Evolutionary conservation across 441 rosid genomes (phyloP).

Genomic region (Sinapis alba): DNA sequence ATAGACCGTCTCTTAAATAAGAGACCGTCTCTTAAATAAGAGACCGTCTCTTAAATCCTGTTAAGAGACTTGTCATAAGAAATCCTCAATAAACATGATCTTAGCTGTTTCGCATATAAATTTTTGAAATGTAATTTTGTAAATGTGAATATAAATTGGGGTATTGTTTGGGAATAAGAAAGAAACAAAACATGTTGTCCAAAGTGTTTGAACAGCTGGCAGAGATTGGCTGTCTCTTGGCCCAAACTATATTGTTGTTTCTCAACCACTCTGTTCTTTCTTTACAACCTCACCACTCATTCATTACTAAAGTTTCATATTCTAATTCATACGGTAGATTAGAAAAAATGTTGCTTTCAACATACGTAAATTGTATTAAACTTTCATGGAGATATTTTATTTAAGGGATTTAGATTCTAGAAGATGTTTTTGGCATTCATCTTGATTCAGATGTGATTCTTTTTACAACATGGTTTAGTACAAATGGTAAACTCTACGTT

Average conservation of each 20-base stretch:
- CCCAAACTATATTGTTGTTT: conserved; percentile 38
- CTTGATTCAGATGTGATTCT: neutral
- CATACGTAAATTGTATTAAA: neutral
- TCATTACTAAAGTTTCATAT: conserved; percentile 13
- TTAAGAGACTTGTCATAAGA: too few species aligned
- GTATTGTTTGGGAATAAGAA: conserved; percentile 11
- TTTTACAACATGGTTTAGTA: neutral
- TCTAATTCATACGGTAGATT: conserved; percentile 2
- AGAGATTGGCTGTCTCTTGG: conserved; percentile 30
- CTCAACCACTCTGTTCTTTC: conserved; percentile 38
- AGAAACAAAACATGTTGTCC: conserved; percentile 41
- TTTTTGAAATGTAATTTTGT: neutral
- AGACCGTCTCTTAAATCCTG: too few species aligned
- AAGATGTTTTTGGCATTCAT: neutral
- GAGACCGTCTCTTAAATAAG: too few species aligned
- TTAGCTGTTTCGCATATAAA: neutral
- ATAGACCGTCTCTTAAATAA: too few species aligned
- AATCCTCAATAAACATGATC: too few species aligned
- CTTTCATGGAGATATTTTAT: neutral
- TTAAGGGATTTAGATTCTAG: neutral
- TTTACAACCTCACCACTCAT: conserved; percentile 39
- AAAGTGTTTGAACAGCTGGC: conserved; percentile 35
- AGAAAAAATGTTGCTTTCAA: neutral
- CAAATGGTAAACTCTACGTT: neutral
- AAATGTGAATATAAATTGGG: conserved; percentile 4